phyloP scores from a whole-genome alignment of 2,329 filamentous ascomycete genomes.

The Seiridium cupressi region DNA sequence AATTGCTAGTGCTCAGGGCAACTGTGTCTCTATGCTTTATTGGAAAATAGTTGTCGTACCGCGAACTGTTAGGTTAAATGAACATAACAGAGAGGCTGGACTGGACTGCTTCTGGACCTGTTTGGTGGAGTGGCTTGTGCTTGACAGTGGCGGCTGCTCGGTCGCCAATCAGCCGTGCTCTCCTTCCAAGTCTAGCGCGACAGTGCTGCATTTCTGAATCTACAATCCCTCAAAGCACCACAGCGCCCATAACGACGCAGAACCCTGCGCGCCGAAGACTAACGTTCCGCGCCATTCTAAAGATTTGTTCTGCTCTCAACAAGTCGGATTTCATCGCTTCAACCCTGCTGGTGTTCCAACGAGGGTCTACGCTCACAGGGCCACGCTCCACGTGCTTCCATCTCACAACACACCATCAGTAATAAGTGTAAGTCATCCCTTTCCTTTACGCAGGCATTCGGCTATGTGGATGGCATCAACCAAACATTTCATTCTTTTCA shows the following conservation, averaged over 20 bases:
- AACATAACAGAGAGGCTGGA: no score
- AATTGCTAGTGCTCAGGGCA: no score
- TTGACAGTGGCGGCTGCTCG: neutral
- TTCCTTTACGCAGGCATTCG: neutral
- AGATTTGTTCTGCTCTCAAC: no score
- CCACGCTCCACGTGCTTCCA: neutral
- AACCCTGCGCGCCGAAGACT: neutral
- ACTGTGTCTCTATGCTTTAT: no score
- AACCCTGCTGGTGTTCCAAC: no score
- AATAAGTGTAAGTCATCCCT: neutral
- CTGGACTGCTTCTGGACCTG: no score
- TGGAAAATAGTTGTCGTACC: no score
- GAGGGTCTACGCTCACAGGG: neutral
- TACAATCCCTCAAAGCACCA: neutral
- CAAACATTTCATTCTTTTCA: no score
- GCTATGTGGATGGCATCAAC: no score
- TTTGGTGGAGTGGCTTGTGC: slow-evolving; percentile 3
- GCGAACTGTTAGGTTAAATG: no score
- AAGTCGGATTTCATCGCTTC: no score
- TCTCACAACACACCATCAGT: neutral
- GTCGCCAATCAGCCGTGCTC: slow-evolving; percentile 5
- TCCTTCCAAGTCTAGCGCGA: slow-evolving; percentile 7
- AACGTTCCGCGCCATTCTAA: no score
- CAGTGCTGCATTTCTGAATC: slow-evolving; percentile 5
- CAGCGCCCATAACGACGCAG: neutral